A percentile compares a stretch with the other conserved stretches of the same genome.
phyloP scores from a whole-genome alignment of 2,329 filamentous ascomycete species.

The Aspergillus sojae region DNA sequence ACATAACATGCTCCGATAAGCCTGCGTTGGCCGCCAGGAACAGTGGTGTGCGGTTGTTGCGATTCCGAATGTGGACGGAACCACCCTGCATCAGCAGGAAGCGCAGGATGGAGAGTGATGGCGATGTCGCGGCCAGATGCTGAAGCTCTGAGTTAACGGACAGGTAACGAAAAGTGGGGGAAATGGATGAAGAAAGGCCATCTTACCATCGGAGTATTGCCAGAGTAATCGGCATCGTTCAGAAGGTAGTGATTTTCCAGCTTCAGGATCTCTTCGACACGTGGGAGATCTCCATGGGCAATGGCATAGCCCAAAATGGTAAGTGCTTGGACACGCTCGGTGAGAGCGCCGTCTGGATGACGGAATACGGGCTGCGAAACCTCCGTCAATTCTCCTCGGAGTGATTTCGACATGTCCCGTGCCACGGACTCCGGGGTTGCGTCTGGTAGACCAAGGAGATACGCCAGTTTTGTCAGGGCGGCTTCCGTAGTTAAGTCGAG shows the following conservation, averaged over 20 bases:
- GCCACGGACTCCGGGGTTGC: slow-evolving; percentile 68
- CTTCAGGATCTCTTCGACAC: slow-evolving; percentile 68
- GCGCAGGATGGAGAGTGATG: slow-evolving; percentile 57
- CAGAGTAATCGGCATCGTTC: slow-evolving; percentile 77
- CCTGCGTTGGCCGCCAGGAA: slow-evolving; percentile 62
- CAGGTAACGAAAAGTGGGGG: not conserved
- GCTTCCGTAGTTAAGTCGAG: slow-evolving; percentile 89
- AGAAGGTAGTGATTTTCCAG: slow-evolving; percentile 69
- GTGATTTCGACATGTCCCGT: slow-evolving; percentile 69
- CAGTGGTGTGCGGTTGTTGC: slow-evolving; percentile 59
- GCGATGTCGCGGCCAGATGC: slow-evolving; percentile 61
- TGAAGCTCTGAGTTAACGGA: slow-evolving; percentile 26
- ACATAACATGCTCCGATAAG: slow-evolving; percentile 55
- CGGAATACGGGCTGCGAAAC: slow-evolving; percentile 72
- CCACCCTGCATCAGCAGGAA: slow-evolving; percentile 60
- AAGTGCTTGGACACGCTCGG: slow-evolving; percentile 65
- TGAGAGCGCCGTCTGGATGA: slow-evolving; percentile 66
- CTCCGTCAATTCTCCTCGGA: slow-evolving; percentile 86
- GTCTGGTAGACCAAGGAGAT: slow-evolving; percentile 71
- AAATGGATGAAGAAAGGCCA: not conserved
- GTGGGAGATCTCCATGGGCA: slow-evolving; percentile 67
- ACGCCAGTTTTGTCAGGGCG: slow-evolving; percentile 86
- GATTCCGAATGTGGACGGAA: slow-evolving; percentile 63
- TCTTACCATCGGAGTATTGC: slow-evolving; percentile 65
- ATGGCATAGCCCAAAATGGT: slow-evolving; percentile 80